Base-by-base conservation (phyloP, 495 filamentous ascomycete genomes). In the Neohortaea acidophila region DNA sequence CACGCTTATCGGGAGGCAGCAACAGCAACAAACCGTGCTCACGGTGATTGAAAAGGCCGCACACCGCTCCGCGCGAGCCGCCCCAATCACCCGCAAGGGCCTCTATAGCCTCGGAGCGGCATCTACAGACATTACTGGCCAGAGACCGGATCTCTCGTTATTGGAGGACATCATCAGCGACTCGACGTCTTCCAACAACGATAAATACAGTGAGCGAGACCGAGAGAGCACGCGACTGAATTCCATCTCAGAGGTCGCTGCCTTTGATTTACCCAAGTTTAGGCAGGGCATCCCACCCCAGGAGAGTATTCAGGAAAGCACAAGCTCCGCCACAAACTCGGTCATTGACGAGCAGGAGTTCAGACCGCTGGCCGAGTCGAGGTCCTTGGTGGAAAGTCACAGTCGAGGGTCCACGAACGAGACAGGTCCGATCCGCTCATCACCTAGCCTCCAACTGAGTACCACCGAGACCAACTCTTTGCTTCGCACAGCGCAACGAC, bases 1-100 rank as follows among this genome's bases (percentile, higher is more conserved):
- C 1, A 58, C 60, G n/a, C 83, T 84, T 70, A 75, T 89, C 40
- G 84, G 85, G 13, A 71, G 84, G 40, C 66, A 73, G 36, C 61
- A 73, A 44, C 84, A 92, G 51, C 73, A 72, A 30, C 59, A 72
- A 14, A 68, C 65, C 39, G 70, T 92, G 9, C 58, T 85, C 4
- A 73, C 64, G 39, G 64, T 86, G 3, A 77, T 91, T 22, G 75
- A 87, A 38, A 74, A 72, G 33, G 73, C 81, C 18, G 67, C 75
- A 7, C 72, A 63, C 47, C 45, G 45, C 2, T 36, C 38, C 6
- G 41, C 42, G 10, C 41, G 38, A 68, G 65, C 39, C 76, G 82
- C 45, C 4, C 45, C 47, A 2, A 39, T 45, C 20, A 44, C 51
- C 11, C 30, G 43, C 4, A 63, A 57, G 47, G 58, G 57, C 8